phyloP scores from a whole-genome alignment of 768 basidiomycete genomes.

The Ramaria rubella region DNA sequence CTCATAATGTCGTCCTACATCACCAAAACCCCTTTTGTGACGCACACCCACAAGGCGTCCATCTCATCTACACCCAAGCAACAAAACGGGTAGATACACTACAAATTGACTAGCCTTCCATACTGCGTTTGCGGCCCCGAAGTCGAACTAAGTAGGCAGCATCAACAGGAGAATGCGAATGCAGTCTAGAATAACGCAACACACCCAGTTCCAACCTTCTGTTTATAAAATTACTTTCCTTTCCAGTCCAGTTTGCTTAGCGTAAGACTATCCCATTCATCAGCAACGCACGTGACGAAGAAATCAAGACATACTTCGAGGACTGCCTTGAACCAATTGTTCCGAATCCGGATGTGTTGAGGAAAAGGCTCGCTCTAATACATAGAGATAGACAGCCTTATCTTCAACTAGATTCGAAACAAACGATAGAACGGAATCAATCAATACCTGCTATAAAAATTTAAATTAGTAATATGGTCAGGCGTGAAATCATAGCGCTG shows the following conservation, averaged over 20 bases:
- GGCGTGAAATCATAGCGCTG: no score
- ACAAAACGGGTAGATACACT: no score
- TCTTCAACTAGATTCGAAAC: conserved; percentile 80
- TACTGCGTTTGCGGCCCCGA: conserved; percentile 85
- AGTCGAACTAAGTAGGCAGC: conserved; percentile 53
- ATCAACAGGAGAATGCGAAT: conserved; percentile 10
- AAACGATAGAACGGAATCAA: conserved; percentile 92
- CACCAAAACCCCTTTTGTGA: no score
- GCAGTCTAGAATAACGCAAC: conserved; percentile 14
- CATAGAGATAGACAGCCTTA: conserved; percentile 96
- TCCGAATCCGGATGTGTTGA: conserved; percentile 93
- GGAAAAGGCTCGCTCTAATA: conserved; percentile 90
- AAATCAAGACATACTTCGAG: no score
- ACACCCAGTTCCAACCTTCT: conserved; percentile 70
- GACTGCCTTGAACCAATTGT: conserved; percentile 57
- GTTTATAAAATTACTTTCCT: conserved; percentile 59
- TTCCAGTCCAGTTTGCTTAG: conserved; percentile 40
- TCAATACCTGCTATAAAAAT: conserved; percentile 63
- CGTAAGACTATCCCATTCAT: conserved; percentile 60
- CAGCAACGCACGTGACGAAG: no score
- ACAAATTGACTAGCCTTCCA: conserved; percentile 93
- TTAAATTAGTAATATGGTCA: background rate
- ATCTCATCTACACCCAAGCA: no score
- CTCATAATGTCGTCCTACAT: no score
- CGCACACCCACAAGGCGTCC: no score